Conservation (phyloP, 768 basidiomycete genomes). For the Kwoniella bestiolae region DNA sequence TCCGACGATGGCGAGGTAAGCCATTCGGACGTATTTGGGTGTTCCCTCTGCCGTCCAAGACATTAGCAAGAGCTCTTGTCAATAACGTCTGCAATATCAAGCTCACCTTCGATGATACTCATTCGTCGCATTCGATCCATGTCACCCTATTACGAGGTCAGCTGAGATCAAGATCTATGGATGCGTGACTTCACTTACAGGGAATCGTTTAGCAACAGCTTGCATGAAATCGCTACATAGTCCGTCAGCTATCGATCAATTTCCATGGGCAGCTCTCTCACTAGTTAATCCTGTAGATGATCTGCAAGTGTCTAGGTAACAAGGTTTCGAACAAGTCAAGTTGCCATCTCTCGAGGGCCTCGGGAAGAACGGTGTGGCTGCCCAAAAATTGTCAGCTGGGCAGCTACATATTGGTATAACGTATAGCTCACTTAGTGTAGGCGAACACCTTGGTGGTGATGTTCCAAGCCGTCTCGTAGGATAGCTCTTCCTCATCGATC, state of each 20-base stretch:
- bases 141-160: conserved; percentile 61
- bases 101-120: conserved; percentile 84
- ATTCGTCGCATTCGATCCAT: conserved; percentile 77
- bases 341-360: conserved; percentile 76
- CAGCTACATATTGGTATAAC: background rate
- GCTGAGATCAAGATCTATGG: background rate
- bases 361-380: conserved; percentile 70
- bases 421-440: conserved; percentile 90
- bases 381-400: conserved; percentile 12
- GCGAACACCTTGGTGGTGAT: conserved; percentile 90
- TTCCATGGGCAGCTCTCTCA: conserved; percentile 9
- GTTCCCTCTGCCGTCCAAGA: conserved; percentile 64
- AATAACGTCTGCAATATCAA: background rate
- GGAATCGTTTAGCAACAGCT: conserved; percentile 89
- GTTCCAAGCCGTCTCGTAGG: conserved; percentile 83
- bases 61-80: background rate
- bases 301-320: conserved; percentile 67
- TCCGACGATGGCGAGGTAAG: conserved; percentile 82
- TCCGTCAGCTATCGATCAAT: background rate
- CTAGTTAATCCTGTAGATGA: conserved; percentile 52
- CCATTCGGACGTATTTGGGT: conserved; percentile 72
- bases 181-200: conserved; percentile 58
- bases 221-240: conserved; percentile 53
- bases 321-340: conserved; percentile 83
- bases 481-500: conserved; percentile 82